Conservation (phyloP, 306 rosid genomes). For the Quercus robur region DNA sequence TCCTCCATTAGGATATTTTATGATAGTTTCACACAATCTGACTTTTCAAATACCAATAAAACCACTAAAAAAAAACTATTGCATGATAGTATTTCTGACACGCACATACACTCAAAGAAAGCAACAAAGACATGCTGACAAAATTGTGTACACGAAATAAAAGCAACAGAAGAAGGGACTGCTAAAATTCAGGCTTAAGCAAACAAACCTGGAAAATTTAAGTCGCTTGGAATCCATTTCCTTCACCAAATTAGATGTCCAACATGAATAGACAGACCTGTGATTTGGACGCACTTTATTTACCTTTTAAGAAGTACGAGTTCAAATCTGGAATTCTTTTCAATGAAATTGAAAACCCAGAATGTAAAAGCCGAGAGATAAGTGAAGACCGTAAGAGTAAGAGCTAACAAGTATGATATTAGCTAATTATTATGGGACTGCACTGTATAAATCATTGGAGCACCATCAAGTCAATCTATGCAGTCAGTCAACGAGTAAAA, state of each 20-base stretch:
- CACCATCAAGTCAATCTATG: neutral
- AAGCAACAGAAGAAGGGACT: neutral
- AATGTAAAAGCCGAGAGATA: neutral
- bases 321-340: neutral
- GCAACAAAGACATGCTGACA: neutral
- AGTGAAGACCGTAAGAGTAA: neutral
- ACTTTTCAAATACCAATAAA: no score
- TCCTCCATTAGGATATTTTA: no score
- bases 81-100: no score
- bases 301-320: neutral
- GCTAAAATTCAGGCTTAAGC: neutral
- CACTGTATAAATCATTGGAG: neutral
- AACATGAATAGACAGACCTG: neutral
- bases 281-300: neutral
- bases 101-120: neutral
- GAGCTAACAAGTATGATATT: neutral
- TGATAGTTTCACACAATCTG: no score
- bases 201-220: conserved; percentile 63
- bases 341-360: neutral
- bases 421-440: neutral
- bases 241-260: neutral
- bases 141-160: neutral
- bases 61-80: no score
- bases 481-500: neutral
- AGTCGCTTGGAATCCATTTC: conserved; percentile 36